These are phyloP conservation scores for Taiozyma onychis DNA, from an alignment of 1,139 yeast genomes.

Conservation along the genomic window DNA sequence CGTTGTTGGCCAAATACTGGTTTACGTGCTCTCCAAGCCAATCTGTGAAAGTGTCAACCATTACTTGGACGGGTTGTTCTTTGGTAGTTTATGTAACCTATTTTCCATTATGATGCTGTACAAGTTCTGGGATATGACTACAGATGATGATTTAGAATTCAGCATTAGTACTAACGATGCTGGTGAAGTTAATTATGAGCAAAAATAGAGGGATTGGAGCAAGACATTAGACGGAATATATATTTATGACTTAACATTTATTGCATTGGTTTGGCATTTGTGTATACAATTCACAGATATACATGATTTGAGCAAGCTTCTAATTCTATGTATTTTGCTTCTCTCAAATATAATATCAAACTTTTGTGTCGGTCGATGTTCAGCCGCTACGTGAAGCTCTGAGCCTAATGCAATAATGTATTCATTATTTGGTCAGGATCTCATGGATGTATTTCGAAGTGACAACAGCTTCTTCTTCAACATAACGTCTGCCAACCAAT, in stretches of 20 bases:
- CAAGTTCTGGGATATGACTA: conserved; percentile 94
- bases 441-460: conserved; percentile 26
- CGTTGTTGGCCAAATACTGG: conserved; percentile 69
- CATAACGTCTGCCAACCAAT: conserved; percentile 45
- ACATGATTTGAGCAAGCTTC: background rate
- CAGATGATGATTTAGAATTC: conserved; percentile 93
- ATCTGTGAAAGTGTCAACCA: conserved; percentile 75
- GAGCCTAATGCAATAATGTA: conserved; percentile 36
- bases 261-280: background rate
- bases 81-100: conserved; percentile 73
- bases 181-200: conserved; percentile 26
- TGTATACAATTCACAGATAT: background rate
- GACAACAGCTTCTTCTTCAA: conserved; percentile 48
- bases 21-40: conserved; percentile 57
- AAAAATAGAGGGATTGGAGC: background rate
- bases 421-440: conserved; percentile 19
- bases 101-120: conserved; percentile 91
- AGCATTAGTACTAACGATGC: conserved; percentile 46
- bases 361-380: no score
- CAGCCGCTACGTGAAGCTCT: no score
- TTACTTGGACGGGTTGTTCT: conserved; percentile 85
- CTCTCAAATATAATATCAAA: no score
- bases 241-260: background rate
- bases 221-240: background rate
- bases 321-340: no score